These are phyloP conservation scores for Selenicereus undatus DNA, from an alignment of 148 eudicot genomes.

Conservation along the genomic window DNA sequence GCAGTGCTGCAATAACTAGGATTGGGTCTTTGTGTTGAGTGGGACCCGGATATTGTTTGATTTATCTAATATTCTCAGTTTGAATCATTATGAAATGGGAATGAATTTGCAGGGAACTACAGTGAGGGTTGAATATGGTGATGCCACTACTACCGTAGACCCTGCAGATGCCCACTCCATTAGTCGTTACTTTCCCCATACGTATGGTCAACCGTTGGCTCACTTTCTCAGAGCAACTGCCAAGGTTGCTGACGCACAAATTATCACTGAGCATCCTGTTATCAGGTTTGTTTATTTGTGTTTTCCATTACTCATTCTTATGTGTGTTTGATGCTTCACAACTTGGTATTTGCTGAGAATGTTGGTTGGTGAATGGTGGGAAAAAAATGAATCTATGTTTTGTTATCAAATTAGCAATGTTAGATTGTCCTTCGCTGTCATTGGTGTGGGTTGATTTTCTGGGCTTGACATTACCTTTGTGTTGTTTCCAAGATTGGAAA, in stretches of 20 bases:
- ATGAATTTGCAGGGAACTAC: slow-evolving; percentile 66
- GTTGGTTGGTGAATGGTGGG: background rate
- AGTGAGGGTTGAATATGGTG: slow-evolving; percentile 88
- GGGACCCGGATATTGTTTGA: background rate
- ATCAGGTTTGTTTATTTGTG: slow-evolving; percentile 47
- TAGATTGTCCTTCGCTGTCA: background rate
- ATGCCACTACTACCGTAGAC: slow-evolving; percentile 64
- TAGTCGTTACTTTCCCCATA: slow-evolving; percentile 68
- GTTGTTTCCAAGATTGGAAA: background rate
- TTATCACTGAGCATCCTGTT: slow-evolving; percentile 78
- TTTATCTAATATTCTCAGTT: background rate
- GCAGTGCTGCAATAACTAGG: background rate
- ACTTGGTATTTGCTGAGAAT: background rate
- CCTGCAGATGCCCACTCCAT: slow-evolving; percentile 73
- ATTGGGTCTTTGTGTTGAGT: background rate
- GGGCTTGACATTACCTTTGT: background rate
- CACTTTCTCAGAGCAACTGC: slow-evolving; percentile 88
- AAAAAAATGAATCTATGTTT: background rate
- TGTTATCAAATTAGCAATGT: background rate
- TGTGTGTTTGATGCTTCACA: background rate
- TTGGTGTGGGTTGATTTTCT: background rate
- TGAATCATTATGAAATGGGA: background rate
- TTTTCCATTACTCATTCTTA: background rate
- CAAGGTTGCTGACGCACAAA: slow-evolving; percentile 81
- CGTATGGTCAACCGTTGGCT: slow-evolving; percentile 92